These are phyloP conservation scores for Leccinum fallax DNA, from an alignment of 1,284 basidiomycete species.

Conservation along the genomic window DNA sequence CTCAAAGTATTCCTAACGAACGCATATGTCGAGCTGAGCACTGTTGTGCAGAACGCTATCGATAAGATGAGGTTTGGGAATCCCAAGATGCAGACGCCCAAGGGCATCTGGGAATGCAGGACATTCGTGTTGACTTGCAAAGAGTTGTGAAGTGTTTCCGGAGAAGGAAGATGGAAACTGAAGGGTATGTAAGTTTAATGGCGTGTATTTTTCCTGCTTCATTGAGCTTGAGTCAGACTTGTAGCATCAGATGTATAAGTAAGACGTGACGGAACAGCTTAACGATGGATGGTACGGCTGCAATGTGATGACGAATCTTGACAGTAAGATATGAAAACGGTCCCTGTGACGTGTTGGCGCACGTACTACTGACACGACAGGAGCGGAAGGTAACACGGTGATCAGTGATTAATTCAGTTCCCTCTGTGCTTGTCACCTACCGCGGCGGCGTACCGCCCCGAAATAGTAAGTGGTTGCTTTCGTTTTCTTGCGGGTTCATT, in stretches of 20 bases:
- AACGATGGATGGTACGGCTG: not conserved
- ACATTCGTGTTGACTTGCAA: conserved; percentile 1
- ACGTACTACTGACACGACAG: not conserved
- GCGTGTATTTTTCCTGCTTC: not conserved
- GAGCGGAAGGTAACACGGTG: not conserved
- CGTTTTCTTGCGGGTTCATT: not conserved
- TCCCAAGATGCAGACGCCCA: not conserved
- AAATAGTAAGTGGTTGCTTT: not conserved
- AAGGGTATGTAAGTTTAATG: not conserved
- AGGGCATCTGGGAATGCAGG: conserved; percentile 3
- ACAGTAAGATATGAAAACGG: not conserved
- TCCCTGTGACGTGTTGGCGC: not conserved
- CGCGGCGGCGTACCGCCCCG: too few relatives aligned
- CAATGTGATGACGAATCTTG: not conserved
- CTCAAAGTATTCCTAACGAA: conserved; percentile 5
- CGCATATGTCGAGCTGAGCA: not conserved
- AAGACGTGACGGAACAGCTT: not conserved
- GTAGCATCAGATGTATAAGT: not conserved
- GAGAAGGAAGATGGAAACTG: not conserved
- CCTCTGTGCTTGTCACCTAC: not conserved
- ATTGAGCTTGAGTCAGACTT: not conserved
- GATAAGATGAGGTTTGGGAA: not conserved
- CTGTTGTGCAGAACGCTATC: not conserved
- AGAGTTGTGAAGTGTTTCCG: not conserved
- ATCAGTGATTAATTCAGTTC: not conserved